phyloP scores from a whole-genome alignment of 352 stramenopile species.

The Globisporangium spinosum region DNA sequence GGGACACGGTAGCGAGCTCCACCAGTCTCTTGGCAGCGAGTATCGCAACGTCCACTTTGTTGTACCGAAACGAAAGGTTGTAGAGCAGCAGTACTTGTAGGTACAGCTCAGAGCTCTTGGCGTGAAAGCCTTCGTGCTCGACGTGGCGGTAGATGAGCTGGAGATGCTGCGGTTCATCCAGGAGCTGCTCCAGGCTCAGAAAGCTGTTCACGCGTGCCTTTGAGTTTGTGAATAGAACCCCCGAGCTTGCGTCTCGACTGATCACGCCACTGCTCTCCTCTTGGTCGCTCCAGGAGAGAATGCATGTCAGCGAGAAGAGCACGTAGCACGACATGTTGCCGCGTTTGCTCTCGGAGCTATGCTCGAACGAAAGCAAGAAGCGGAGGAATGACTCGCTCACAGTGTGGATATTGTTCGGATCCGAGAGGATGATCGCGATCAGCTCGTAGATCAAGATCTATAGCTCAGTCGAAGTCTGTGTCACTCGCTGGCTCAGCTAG shows the following conservation, averaged over 20 bases:
- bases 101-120: constrained; percentile 42
- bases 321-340: constrained; percentile 49
- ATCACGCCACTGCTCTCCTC: constrained; percentile 21
- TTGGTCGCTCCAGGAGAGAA: constrained; percentile 58
- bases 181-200: constrained; percentile 35
- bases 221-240: constrained; percentile 1
- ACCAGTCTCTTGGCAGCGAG: constrained; percentile 34
- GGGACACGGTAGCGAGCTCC: constrained; percentile 20
- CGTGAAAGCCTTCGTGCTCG: constrained; percentile 29
- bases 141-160: constrained; percentile 51
- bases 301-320: constrained; percentile 52
- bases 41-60: constrained; percentile 43
- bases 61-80: constrained; percentile 73
- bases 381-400: constrained; percentile 45
- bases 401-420: constrained; percentile 37
- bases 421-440: constrained; percentile 50
- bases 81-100: constrained; percentile 69
- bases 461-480: constrained; percentile 12
- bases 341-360: constrained; percentile 18
- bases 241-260: constrained; percentile 2
- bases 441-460: constrained; percentile 41
- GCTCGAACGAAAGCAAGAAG: constrained; percentile 50
- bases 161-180: constrained; percentile 44
- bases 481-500: constrained; percentile 20
- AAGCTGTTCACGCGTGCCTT: background rate